Evolutionary conservation across 73 alveolate genomes (phyloP), one percentile per base, ranked within the genome.

Genomic region (Blepharisma japonicum): DNA sequence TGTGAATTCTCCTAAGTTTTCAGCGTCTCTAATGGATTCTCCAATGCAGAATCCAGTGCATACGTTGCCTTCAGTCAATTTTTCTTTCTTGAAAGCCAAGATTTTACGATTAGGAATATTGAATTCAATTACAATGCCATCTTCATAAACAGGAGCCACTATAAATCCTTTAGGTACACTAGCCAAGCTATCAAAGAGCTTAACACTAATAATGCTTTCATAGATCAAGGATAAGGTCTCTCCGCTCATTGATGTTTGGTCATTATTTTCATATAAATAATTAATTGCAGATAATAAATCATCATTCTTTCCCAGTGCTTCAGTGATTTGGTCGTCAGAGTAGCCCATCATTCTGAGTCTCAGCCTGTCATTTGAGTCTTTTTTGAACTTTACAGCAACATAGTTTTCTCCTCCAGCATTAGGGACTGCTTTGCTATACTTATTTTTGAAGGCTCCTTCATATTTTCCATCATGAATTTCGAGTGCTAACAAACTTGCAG

Each of bases 381-480:
- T 39, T 61, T 61, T 61, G 23, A 0, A 39, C 74, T 61, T 61
- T 2, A n/a, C 39, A 8, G 18, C 5, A 1, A 61, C 74, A 5
- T 61, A 61, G 47, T 39, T 61, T 25, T 61, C 74, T 39, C 74
- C 74, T n/a, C 74, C 74, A 14, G 14, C 74, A 61, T 14, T n/a
- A 9, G 18, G 18, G 2, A 2, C 23, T 9, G 74, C 47, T 61
- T 25, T 61, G 14, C 5, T 39, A 5, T 14, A 61, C 47, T 25
- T 61, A 20, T n/a, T 61, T 14, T 25, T 25, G 23, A 61, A 61
- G 47, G 14, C 23, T 25, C 74, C 74, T 8, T 14, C 74, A 25
- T 61, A 39, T 39, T 61, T 61, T 25, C 74, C 74, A 4, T 14
- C 74, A 25, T 61, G 74, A 11, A 61, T 25, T 14, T 61, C 74